These are phyloP conservation scores for Saccharomycopsis microspora DNA, from an alignment of 805 yeast species.

Conservation along the genomic window DNA sequence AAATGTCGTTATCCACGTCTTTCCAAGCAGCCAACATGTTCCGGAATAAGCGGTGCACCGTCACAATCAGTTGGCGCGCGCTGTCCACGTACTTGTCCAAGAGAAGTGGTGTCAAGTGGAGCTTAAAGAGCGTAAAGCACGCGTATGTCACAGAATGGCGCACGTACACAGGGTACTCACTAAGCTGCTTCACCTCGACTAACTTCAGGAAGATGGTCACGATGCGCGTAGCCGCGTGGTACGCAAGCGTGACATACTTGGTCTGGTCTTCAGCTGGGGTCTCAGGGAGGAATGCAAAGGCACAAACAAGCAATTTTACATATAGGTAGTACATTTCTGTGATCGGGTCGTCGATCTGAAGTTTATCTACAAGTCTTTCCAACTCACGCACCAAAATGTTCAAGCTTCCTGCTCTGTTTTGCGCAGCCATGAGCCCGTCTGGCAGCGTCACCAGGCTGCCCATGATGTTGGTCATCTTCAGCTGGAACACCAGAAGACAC, in stretches of 20 bases:
- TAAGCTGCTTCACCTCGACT: conserved; percentile 55
- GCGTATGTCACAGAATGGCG: conserved; percentile 80
- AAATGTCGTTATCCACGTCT: conserved; percentile 78
- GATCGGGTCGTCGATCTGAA: conserved; percentile 52
- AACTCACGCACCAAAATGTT: conserved; percentile 71
- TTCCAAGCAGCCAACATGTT: conserved; percentile 90
- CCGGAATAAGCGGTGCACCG: conserved; percentile 79
- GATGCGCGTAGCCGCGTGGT: conserved; percentile 61
- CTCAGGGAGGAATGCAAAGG: conserved; percentile 88
- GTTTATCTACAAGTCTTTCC: conserved; percentile 53
- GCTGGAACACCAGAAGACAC: conserved; percentile 69
- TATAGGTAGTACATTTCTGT: conserved; percentile 73
- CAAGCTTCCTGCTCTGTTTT: conserved; percentile 69
- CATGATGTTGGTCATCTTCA: conserved; percentile 74
- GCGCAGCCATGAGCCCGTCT: conserved; percentile 80
- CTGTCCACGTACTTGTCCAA: conserved; percentile 64
- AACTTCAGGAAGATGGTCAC: conserved; percentile 68
- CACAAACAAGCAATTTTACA: conserved; percentile 69
- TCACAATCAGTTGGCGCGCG: conserved; percentile 86
- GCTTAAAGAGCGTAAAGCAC: conserved; percentile 66
- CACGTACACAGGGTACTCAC: conserved; percentile 77
- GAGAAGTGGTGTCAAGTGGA: conserved; percentile 68
- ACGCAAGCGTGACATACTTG: conserved; percentile 72
- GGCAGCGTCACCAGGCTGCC: conserved; percentile 78
- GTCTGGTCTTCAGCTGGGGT: conserved; percentile 79